Conservation (phyloP, 1,139 yeast genomes). For the Zygosaccharomyces pseudobailii region DNA sequence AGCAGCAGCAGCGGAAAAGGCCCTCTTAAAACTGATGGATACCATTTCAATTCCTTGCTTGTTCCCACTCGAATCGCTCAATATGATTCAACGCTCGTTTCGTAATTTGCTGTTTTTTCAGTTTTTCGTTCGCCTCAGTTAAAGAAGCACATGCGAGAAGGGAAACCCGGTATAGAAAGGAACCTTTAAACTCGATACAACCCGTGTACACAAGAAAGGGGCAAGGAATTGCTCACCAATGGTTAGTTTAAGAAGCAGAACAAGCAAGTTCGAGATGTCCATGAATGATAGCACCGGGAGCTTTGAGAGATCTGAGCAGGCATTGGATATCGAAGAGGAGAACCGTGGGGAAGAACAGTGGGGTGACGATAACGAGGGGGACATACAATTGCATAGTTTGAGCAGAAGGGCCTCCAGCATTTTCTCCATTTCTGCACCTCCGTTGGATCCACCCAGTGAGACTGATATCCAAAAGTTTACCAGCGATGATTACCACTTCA, state of each 20-base stretch:
- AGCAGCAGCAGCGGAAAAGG: slow-evolving; percentile 14
- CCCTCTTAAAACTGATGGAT: slow-evolving; percentile 11
- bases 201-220: neutral
- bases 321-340: slow-evolving; percentile 3
- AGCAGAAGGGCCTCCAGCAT: slow-evolving; percentile 39
- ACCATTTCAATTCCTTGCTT: neutral
- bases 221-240: neutral
- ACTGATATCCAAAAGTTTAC: slow-evolving; percentile 74
- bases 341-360: neutral
- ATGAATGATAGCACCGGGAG: slow-evolving; percentile 1
- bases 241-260: slow-evolving; percentile 2
- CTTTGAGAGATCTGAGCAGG: slow-evolving; percentile 2
- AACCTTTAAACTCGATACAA: neutral
- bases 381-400: slow-evolving; percentile 16
- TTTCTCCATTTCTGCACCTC: slow-evolving; percentile 38
- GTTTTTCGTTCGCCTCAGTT: neutral
- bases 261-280: neutral
- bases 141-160: neutral
- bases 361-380: slow-evolving; percentile 13
- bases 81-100: neutral
- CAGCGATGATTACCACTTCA: slow-evolving; percentile 73
- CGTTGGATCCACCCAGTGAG: slow-evolving; percentile 57
- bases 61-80: neutral
- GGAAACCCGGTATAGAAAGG: neutral
- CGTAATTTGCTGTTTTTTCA: neutral